Percentiles rank a stretch among this genome's conserved stretches.
Evolutionary conservation across 208 protist genomes (phyloP).

Genomic region (Leishmania braziliensis): DNA sequence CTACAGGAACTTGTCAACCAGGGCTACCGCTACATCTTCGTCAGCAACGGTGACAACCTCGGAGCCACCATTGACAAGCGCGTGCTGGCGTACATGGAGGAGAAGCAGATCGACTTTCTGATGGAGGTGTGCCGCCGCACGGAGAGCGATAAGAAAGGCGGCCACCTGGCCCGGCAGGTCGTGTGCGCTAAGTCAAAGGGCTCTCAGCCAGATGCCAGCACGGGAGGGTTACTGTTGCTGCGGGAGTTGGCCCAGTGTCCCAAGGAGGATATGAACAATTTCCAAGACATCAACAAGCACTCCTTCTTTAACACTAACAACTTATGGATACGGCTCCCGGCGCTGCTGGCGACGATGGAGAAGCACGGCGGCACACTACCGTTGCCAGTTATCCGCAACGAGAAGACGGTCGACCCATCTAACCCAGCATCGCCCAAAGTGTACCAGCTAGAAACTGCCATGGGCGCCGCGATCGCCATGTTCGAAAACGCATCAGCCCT

Average conservation of each 20-base stretch:
- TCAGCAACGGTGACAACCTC: conserved; percentile 99
- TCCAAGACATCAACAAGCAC: conserved; percentile 97
- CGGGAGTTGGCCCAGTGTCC: conserved; percentile 91
- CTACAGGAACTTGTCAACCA: conserved; percentile 75
- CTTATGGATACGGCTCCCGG: conserved; percentile 96
- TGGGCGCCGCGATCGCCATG: conserved; percentile 96
- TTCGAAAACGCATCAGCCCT: conserved; percentile 89
- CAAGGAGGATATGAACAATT: conserved; percentile 91
- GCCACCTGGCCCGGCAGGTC: conserved; percentile 76
- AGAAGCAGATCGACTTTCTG: conserved; percentile 81
- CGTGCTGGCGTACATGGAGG: conserved; percentile 89
- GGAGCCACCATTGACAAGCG: conserved; percentile 89
- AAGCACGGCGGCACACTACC: conserved; percentile 55
- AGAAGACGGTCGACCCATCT: conserved; percentile 83
- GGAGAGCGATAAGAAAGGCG: conserved; percentile 93
- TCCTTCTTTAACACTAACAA: conserved; percentile 99
- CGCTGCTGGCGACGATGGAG: conserved; percentile 82
- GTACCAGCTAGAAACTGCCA: conserved; percentile 87
- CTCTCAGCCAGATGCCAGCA: conserved; percentile 19
- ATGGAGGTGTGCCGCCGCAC: conserved; percentile 93
- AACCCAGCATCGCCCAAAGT: conserved; percentile 71
- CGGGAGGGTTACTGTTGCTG: conserved; percentile 64
- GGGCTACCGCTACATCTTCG: conserved; percentile 98
- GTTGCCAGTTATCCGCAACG: conserved; percentile 85
- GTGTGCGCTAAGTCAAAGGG: conserved; percentile 9